Base-by-base conservation (phyloP, 2,329 filamentous ascomycete species). In the Amauroascus verrucosus region DNA sequence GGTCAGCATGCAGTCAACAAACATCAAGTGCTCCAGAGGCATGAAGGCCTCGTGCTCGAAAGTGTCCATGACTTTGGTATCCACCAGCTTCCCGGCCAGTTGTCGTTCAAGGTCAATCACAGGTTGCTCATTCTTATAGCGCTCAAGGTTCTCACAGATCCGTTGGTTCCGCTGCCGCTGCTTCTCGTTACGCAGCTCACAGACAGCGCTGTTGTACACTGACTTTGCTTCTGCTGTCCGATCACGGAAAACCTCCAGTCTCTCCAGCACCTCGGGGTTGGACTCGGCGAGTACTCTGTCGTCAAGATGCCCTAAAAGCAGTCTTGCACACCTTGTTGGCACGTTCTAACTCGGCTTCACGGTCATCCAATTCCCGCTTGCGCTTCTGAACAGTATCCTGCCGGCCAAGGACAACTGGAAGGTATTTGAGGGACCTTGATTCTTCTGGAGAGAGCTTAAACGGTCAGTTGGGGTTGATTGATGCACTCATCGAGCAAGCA, bases 231-330 rank as follows among this genome's bases (percentile, higher is more conserved):
- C 45, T 32, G 45, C 28, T 26, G 43, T 51, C 43, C 43, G 35
- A 56, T 60, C 51, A 32, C 54, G 20, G 26, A 52, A 49, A 33
- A 40, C 6, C 51, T 59, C 52, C 43, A 60, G 54, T 48, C 55
- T 60, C 35, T 54, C 45, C 43, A 20, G 47, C 24, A 59, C 13
- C n/a, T n/a, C n/a, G n/a, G n/a, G n/a, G n/a, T n/a, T n/a, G n/a
- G n/a, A n/a, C n/a, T n/a, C n/a, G n/a, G n/a, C n/a, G n/a, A n/a
- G n/a, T n/a, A n/a, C n/a, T n/a, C n/a, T n/a, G n/a, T n/a, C n/a
- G n/a, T n/a, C n/a, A n/a, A n/a, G n/a, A n/a, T n/a, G n/a, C n/a
- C n/a, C n/a, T n/a, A n/a, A n/a, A n/a, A n/a, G n/a, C n/a, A n/a
- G n/a, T n/a, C n/a, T n/a, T n/a, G n/a, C n/a, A n/a, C n/a, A n/a